Conservation (phyloP, 495 filamentous ascomycete genomes). For the Penicillium odoratum region DNA sequence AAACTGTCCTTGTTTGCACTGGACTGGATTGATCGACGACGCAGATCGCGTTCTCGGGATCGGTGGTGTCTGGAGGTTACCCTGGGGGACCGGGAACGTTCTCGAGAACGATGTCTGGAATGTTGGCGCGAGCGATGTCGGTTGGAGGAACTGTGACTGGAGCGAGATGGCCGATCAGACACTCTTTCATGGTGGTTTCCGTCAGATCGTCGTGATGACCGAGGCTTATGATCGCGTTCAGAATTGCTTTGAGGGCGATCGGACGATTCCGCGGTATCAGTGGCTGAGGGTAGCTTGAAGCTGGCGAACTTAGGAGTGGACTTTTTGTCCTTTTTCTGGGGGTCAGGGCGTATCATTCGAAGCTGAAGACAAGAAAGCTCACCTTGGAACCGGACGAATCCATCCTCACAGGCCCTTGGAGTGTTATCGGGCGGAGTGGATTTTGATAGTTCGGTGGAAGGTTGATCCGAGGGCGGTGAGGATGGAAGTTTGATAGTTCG, state of each 20-base stretch:
- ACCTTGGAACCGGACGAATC: conserved; percentile 40
- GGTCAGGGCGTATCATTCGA: not conserved
- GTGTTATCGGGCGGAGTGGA: conserved; percentile 13
- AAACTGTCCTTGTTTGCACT: not conserved
- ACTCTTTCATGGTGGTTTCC: conserved; percentile 1
- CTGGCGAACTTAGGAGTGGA: conserved; percentile 66
- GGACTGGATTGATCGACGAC: not conserved
- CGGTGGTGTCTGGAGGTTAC: too few species aligned
- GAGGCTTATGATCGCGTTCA: conserved; percentile 24
- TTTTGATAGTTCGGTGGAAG: conserved; percentile 8
- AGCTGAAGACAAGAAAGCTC: conserved; percentile 7
- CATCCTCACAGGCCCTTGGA: conserved; percentile 31
- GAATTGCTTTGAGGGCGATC: conserved; percentile 19
- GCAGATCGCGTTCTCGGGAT: not conserved
- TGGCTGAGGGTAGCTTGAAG: conserved; percentile 56
- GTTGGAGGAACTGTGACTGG: not conserved
- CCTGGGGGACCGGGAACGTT: not conserved
- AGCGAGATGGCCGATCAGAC: not conserved
- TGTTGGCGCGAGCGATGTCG: not conserved
- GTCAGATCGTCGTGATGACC: conserved; percentile 14
- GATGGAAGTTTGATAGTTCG: not conserved
- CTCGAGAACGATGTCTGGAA: not conserved
- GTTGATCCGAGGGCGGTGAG: conserved; percentile 21
- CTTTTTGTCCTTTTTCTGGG: conserved; percentile 33
- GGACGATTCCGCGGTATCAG: conserved; percentile 9